phyloP scores from a whole-genome alignment of 1,284 basidiomycete genomes.

The Tilletia indica region DNA sequence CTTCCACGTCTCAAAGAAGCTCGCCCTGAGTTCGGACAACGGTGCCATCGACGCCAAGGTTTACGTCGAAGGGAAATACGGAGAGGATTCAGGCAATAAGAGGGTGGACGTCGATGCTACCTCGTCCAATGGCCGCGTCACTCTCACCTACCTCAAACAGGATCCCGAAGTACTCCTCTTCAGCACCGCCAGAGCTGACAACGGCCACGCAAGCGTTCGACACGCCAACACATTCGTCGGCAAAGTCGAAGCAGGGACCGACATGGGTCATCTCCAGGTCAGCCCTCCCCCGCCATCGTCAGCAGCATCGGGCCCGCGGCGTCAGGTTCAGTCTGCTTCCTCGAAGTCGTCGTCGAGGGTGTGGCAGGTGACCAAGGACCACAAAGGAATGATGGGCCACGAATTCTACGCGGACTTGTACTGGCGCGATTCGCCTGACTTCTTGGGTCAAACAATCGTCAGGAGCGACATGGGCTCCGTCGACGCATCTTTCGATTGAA shows the following conservation, averaged over 20 bases:
- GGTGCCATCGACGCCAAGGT: conserved; percentile 9
- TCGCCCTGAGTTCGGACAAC: neutral
- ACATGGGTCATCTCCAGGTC: neutral
- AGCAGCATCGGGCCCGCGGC: no score
- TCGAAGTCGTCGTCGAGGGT: neutral
- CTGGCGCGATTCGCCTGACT: neutral
- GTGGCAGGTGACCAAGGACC: conserved; percentile 9
- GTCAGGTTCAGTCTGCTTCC: neutral
- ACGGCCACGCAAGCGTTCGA: neutral
- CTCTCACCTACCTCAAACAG: neutral
- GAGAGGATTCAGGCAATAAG: neutral
- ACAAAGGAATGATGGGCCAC: neutral
- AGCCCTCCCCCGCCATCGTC: no score
- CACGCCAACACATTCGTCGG: conserved; percentile 2
- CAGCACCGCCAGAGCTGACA: neutral
- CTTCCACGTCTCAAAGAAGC: neutral
- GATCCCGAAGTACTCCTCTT: neutral
- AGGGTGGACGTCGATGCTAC: neutral
- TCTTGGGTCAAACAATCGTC: neutral
- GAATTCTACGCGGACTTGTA: conserved; percentile 4
- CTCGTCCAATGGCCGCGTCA: conserved; percentile 5
- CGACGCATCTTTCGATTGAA: neutral
- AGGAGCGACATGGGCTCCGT: conserved; percentile 2
- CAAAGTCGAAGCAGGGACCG: neutral
- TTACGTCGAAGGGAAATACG: neutral